A percentile compares a stretch with the other conserved stretches of the same genome.
These are phyloP conservation scores for Geotrichum candidum DNA, from an alignment of 1,139 yeast species.

Conservation along the genomic window DNA sequence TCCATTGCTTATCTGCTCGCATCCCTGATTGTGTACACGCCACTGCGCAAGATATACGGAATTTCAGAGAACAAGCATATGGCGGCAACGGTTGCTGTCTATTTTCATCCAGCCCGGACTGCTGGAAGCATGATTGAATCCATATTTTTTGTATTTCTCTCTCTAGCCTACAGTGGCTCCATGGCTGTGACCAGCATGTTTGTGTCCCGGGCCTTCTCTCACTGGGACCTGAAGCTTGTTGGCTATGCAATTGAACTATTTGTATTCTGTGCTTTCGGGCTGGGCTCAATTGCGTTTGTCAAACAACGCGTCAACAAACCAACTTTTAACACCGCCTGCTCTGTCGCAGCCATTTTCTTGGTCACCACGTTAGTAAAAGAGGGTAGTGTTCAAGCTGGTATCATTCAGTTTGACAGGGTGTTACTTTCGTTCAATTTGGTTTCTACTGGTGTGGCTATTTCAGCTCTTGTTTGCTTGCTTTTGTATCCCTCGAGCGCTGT, in stretches of 20 bases:
- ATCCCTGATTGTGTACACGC: slow-evolving; percentile 67
- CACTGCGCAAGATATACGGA: slow-evolving; percentile 56
- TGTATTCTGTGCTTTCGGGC: slow-evolving; percentile 46
- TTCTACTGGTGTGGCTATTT: slow-evolving; percentile 53
- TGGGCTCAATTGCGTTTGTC: slow-evolving; percentile 63
- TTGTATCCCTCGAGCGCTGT: slow-evolving; percentile 64
- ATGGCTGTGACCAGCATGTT: slow-evolving; percentile 53
- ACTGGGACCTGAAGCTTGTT: slow-evolving; percentile 44
- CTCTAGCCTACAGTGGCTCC: slow-evolving; percentile 52
- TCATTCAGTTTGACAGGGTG: slow-evolving; percentile 53
- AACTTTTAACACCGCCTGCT: slow-evolving; percentile 75
- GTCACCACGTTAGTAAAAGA: slow-evolving; percentile 73
- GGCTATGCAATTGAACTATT: slow-evolving; percentile 56
- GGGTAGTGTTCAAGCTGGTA: slow-evolving; percentile 59
- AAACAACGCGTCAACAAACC: slow-evolving; percentile 63
- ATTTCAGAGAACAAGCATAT: slow-evolving; percentile 71
- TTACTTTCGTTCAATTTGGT: slow-evolving; percentile 56
- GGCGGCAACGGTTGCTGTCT: slow-evolving; percentile 76
- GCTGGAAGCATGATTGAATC: slow-evolving; percentile 80
- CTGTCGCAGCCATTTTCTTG: slow-evolving; percentile 66
- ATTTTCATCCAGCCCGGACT: slow-evolving; percentile 77
- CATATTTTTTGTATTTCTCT: slow-evolving; percentile 50
- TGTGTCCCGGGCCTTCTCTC: slow-evolving; percentile 45
- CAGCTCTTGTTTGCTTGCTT: slow-evolving; percentile 53
- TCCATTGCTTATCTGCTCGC: slow-evolving; percentile 67